phyloP scores from a whole-genome alignment of 148 eudicot species.

The Rhododendron ovatum region DNA sequence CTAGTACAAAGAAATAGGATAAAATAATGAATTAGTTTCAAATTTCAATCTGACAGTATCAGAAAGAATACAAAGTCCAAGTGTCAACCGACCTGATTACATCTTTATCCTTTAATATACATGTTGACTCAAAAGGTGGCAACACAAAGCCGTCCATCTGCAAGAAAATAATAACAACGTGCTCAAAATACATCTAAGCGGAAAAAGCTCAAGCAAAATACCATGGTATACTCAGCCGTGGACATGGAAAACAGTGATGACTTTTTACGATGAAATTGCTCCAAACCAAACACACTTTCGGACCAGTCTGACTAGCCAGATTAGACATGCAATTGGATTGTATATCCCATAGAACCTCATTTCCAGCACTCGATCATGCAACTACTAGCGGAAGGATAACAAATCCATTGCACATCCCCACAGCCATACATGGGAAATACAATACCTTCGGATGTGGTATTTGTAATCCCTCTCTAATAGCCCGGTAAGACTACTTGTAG shows the following conservation, averaged over 20 bases:
- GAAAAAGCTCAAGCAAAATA: not conserved
- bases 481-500: not conserved
- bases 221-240: not conserved
- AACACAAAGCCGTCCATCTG: constrained; percentile 89
- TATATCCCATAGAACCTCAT: not conserved
- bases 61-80: not conserved
- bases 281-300: not conserved
- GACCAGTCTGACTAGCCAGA: not conserved
- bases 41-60: not conserved
- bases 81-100: constrained; percentile 50
- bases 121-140: constrained; percentile 73
- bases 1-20: constrained; percentile 26
- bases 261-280: not conserved
- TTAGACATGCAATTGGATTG: not conserved
- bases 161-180: constrained; percentile 18
- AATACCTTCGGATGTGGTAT: not conserved
- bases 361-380: not conserved
- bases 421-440: not conserved
- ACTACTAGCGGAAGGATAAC: not conserved
- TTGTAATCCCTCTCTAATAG: not conserved
- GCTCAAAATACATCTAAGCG: not conserved
- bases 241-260: not conserved
- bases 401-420: not conserved
- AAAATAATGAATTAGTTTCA: not conserved
- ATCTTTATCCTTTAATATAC: constrained; percentile 75